phyloP scores from a whole-genome alignment of 805 yeast genomes.

The Candida vaughaniae region DNA sequence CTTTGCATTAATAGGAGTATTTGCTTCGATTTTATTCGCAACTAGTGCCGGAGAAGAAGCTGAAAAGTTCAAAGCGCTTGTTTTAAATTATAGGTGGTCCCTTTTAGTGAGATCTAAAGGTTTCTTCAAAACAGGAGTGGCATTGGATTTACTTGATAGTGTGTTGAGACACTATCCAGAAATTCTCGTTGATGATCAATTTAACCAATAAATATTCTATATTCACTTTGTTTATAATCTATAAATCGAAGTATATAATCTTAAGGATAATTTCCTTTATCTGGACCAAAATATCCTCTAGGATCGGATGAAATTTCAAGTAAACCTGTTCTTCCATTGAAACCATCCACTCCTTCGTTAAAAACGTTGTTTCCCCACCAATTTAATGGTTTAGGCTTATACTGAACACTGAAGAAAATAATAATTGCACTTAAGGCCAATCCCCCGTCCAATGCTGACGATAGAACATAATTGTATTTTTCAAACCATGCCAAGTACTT shows the following conservation, averaged over 20 bases:
- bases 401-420: conserved; percentile 35
- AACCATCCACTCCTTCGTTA: conserved; percentile 35
- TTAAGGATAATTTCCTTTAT: conserved; percentile 27
- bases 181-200: too few species aligned
- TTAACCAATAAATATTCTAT: too few species aligned
- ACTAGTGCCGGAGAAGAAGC: too few species aligned
- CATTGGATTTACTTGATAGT: too few species aligned
- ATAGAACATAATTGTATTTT: conserved; percentile 31
- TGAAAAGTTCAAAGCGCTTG: too few species aligned
- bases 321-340: conserved; percentile 23
- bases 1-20: too few species aligned
- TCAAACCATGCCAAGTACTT: conserved; percentile 32
- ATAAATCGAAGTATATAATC: background rate
- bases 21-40: too few species aligned
- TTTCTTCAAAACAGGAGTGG: too few species aligned
- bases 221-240: too few species aligned
- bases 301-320: conserved; percentile 24
- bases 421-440: conserved; percentile 33
- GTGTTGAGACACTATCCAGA: too few species aligned
- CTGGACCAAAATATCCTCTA: conserved; percentile 26
- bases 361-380: conserved; percentile 31
- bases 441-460: conserved; percentile 31
- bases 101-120: too few species aligned
- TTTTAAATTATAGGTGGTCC: too few species aligned
- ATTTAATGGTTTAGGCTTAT: conserved; percentile 22